These are phyloP conservation scores for Lepidium campestre DNA, from an alignment of 441 rosid species.

Conservation along the genomic window DNA sequence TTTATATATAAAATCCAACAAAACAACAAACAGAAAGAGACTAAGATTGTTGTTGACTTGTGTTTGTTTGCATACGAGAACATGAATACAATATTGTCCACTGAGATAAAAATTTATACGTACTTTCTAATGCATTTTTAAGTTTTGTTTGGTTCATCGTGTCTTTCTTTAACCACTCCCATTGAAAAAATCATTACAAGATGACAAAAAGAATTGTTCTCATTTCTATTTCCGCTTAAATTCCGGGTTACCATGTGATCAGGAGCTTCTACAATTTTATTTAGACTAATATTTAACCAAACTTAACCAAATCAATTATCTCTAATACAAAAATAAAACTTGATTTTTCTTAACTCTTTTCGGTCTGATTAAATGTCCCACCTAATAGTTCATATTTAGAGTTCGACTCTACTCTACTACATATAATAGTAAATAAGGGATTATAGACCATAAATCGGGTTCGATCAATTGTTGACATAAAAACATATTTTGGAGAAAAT, in stretches of 20 bases:
- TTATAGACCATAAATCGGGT: no score
- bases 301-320: neutral
- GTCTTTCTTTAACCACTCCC: constrained; percentile 34
- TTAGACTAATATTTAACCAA: neutral
- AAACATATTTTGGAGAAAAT: neutral
- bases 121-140: constrained; percentile 24
- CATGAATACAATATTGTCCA: constrained; percentile 24
- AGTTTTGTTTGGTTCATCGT: constrained; percentile 12
- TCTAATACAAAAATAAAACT: neutral
- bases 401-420: no score
- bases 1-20: constrained; percentile 3
- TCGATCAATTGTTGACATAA: no score
- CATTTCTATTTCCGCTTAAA: constrained; percentile 23
- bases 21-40: constrained; percentile 31
- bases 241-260: constrained; percentile 31
- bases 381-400: no score
- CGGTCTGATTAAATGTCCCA: no score
- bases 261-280: constrained; percentile 4
- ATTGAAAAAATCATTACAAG: constrained; percentile 25
- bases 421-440: no score
- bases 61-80: constrained; percentile 23
- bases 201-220: constrained; percentile 21
- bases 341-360: no score
- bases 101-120: constrained; percentile 3
- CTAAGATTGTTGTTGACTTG: constrained; percentile 28